These are phyloP conservation scores for Gaeumannomyces tritici DNA, from an alignment of 2,329 filamentous ascomycete species.

Conservation along the genomic window DNA sequence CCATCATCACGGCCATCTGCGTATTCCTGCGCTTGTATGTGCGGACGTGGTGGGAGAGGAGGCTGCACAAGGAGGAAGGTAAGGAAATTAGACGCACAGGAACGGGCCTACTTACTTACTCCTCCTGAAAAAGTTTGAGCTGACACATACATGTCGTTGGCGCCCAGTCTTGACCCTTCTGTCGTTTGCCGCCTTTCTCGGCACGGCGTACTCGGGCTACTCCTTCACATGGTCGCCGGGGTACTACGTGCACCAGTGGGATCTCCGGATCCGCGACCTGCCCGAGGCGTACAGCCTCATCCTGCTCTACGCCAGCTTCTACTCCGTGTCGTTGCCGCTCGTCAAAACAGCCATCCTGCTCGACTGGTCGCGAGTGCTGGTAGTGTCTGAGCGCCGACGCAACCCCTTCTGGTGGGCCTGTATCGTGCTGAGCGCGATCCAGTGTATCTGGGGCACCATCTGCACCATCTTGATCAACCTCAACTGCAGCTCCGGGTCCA, in stretches of 20 bases:
- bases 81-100: neutral
- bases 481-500: slow-evolving; percentile 16
- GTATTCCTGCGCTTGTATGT: slow-evolving; percentile 7
- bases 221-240: slow-evolving; percentile 18
- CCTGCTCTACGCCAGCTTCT: slow-evolving; percentile 23
- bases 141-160: neutral
- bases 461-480: slow-evolving; percentile 22
- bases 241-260: slow-evolving; percentile 26
- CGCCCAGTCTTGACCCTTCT: slow-evolving; percentile 3
- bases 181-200: slow-evolving; percentile 7
- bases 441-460: slow-evolving; percentile 17
- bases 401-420: slow-evolving; percentile 25
- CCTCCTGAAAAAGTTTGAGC: too few species aligned
- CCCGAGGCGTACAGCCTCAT: slow-evolving; percentile 14
- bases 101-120: too few species aligned
- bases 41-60: neutral
- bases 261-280: slow-evolving; percentile 17
- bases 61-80: slow-evolving; percentile 4
- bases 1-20: slow-evolving; percentile 15
- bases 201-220: slow-evolving; percentile 13
- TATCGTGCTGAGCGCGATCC: slow-evolving; percentile 17
- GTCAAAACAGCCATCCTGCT: slow-evolving; percentile 30
- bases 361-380: slow-evolving; percentile 31
- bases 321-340: slow-evolving; percentile 24
- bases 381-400: slow-evolving; percentile 14